These are phyloP conservation scores for Gossypium turneri DNA, from an alignment of 345 rosid species.

Conservation along the genomic window DNA sequence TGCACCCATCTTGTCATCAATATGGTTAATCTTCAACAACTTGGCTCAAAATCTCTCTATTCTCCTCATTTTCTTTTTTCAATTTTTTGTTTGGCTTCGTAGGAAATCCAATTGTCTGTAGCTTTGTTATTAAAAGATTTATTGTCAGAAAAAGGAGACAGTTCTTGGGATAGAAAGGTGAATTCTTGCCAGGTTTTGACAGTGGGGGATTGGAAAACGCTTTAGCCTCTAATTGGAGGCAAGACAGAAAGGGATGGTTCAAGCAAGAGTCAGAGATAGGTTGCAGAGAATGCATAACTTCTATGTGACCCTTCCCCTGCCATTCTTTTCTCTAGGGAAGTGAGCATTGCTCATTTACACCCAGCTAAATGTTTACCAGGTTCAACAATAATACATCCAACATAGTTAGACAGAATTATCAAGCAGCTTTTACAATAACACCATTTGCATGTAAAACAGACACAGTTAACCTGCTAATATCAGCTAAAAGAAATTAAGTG, in stretches of 20 bases:
- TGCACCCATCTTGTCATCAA: neutral
- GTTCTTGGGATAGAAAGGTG: neutral
- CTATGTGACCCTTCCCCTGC: neutral
- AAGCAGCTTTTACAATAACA: neutral
- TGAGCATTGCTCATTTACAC: neutral
- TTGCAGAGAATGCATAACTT: neutral
- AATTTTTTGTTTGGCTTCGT: neutral
- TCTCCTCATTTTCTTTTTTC: neutral
- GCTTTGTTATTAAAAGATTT: neutral
- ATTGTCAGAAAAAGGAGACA: neutral
- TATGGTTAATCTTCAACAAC: neutral
- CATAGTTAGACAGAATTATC: constrained; percentile 10
- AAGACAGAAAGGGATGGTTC: neutral
- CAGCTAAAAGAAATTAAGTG: neutral
- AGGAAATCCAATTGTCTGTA: neutral
- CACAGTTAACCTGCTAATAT: constrained; percentile 7
- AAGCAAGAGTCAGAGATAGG: neutral
- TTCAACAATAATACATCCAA: constrained; percentile 5
- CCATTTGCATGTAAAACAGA: constrained; percentile 6
- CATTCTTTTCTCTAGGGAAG: neutral
- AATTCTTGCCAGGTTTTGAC: neutral
- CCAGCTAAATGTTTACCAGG: neutral
- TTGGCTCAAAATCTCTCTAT: neutral
- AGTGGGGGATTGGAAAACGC: neutral
- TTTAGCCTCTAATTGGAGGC: constrained; percentile 1